Evolutionary conservation across 257 asterid species (phyloP), one percentile per base, ranked within the genome.

Genomic region (Mitragyna speciosa): DNA sequence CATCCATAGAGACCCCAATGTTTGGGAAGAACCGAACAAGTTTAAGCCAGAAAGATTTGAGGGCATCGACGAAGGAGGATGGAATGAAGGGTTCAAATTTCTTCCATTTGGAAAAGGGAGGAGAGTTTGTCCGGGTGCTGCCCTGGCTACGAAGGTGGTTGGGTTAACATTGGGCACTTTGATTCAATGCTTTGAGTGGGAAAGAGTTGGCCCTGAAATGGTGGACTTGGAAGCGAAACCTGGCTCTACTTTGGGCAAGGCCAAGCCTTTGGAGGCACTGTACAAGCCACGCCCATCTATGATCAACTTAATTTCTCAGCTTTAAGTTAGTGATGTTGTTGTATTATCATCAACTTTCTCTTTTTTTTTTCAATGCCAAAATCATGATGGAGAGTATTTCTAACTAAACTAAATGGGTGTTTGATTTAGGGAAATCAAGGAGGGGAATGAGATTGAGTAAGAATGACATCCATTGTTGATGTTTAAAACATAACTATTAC

Each of bases 1-100:
- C 59, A 84, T 84, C 30, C 89, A 87, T 0, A 79, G 86, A 36
- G 86, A 86, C 70, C 83, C 89, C n/a, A 71, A 76, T 36, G 4
- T 75, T 4, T 84, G 85, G 88, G 90, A 80, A n/a, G 83, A 87
- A 8, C 83, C 84, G 2, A 74, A 80, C 6, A 56, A 75, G 72
- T 82, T 80, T 48, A 82, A 22, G 4, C 89, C 88, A 0, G 83
- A 82, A 64, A 83, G 89, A 78, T 85, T 80, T 12, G 52, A 74
- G 33, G 78, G 69, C 12, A 73, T 45, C 3, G 58, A 51, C 15
- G 48, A 51, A 26, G 14, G 24, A 28, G 15, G 69, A 12, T 74
- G 58, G 58, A 30, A 56, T 22, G 36, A 19, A 54, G 16, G 22
- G 36, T 19, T 17, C 56, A 20, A 74, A 16, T 51, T 51, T 51